These are phyloP conservation scores for Blumeria graminis DNA, from an alignment of 2,329 filamentous ascomycete species.

Conservation along the genomic window DNA sequence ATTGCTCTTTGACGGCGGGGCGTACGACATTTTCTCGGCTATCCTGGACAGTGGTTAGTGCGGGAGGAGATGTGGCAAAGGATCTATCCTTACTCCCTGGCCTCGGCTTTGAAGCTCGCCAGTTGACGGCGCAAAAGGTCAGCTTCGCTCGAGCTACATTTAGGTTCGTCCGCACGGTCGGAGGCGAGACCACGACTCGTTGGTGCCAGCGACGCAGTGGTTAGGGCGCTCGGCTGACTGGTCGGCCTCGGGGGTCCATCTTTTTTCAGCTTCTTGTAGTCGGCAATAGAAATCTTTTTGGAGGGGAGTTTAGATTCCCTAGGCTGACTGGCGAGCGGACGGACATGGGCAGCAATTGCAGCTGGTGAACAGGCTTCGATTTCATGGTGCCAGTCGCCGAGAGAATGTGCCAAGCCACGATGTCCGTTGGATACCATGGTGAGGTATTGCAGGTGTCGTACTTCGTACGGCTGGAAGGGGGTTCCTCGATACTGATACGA, in stretches of 20 bases:
- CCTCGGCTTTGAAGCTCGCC: slow-evolving; percentile 3
- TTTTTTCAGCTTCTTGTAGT: slow-evolving; percentile 14
- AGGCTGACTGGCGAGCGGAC: slow-evolving; percentile 11
- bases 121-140: slow-evolving; percentile 1
- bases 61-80: not conserved
- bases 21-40: too few species aligned
- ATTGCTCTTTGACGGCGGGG: slow-evolving; percentile 3
- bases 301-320: slow-evolving; percentile 10
- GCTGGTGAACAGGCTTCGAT: slow-evolving; percentile 9
- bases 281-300: slow-evolving; percentile 13
- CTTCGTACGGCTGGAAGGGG: slow-evolving; percentile 13
- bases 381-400: slow-evolving; percentile 12
- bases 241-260: slow-evolving; percentile 10
- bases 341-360: slow-evolving; percentile 10
- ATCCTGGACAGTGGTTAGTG: too few species aligned
- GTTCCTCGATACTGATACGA: slow-evolving; percentile 12
- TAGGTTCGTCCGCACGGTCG: slow-evolving; percentile 6
- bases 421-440: slow-evolving; percentile 10
- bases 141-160: not conserved
- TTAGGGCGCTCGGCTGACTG: slow-evolving; percentile 6
- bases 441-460: slow-evolving; percentile 14
- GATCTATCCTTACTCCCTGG: slow-evolving; percentile 1
- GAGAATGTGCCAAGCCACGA: slow-evolving; percentile 10
- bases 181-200: slow-evolving; percentile 9
- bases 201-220: slow-evolving; percentile 6